phyloP scores from a whole-genome alignment of 1,139 yeast species.

The Lodderomyces parapsilosis region DNA sequence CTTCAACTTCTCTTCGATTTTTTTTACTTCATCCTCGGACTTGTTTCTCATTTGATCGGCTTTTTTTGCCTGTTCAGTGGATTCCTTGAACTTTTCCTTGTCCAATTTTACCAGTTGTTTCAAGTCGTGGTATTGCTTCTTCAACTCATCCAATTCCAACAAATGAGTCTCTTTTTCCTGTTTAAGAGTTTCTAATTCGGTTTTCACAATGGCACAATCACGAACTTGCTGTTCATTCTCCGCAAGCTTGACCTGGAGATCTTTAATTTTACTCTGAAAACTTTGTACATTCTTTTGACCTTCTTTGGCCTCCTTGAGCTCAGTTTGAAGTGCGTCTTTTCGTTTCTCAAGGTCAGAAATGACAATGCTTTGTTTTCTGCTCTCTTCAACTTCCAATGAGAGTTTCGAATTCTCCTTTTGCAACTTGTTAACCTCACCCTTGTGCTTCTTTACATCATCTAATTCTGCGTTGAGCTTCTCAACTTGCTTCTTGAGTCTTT shows the following conservation, averaged over 20 bases:
- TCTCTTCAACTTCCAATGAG: constrained; percentile 1
- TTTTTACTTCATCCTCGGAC: not conserved
- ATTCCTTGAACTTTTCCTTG: constrained; percentile 8
- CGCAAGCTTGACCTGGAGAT: not conserved
- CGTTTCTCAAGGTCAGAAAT: not conserved
- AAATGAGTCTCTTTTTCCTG: not conserved
- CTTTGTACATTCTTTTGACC: not conserved
- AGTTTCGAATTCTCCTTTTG: constrained; percentile 3
- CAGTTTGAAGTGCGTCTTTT: not conserved
- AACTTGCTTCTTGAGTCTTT: constrained; percentile 16
- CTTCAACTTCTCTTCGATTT: constrained; percentile 13
- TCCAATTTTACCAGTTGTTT: constrained; percentile 3
- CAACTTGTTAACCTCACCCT: not conserved
- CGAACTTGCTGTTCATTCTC: not conserved
- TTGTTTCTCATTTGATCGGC: not conserved
- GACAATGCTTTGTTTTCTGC: constrained; percentile 17
- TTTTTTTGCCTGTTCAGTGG: constrained; percentile 7
- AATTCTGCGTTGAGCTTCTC: constrained; percentile 7
- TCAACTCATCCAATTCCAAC: constrained; percentile 5
- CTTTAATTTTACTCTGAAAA: not conserved
- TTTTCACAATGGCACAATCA: not conserved
- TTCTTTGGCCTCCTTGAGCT: not conserved
- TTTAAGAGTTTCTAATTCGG: not conserved
- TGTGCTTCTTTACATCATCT: not conserved
- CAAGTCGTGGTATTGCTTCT: constrained; percentile 1